Evolutionary conservation across 805 yeast genomes (phyloP).

Genomic region (Candida ficus): DNA sequence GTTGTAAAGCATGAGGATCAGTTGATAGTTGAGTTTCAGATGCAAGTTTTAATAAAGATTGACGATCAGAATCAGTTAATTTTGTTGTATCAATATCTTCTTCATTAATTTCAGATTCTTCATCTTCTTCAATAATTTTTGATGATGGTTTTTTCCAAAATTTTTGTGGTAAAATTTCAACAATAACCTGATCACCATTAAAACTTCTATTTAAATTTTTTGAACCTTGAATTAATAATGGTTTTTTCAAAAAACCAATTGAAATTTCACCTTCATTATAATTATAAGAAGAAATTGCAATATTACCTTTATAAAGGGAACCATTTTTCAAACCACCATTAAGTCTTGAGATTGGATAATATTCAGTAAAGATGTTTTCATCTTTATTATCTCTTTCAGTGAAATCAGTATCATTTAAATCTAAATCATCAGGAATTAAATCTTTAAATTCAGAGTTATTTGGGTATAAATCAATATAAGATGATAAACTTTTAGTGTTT

Average conservation of each 20-base stretch:
- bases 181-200: slow-evolving; percentile 87
- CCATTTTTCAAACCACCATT: slow-evolving; percentile 91
- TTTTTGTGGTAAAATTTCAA: slow-evolving; percentile 78
- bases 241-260: slow-evolving; percentile 69
- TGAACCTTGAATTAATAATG: slow-evolving; percentile 76
- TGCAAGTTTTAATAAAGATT: slow-evolving; percentile 73
- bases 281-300: slow-evolving; percentile 80
- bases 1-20: slow-evolving; percentile 55
- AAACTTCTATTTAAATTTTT: slow-evolving; percentile 85
- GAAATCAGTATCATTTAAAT: slow-evolving; percentile 25
- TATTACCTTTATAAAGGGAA: slow-evolving; percentile 77
- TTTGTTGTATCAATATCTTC: slow-evolving; percentile 24
- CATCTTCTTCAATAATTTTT: slow-evolving; percentile 55
- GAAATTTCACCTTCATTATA: slow-evolving; percentile 81
- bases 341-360: slow-evolving; percentile 72
- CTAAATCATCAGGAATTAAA: slow-evolving; percentile 54
- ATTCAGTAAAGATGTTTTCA: slow-evolving; percentile 56
- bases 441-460: slow-evolving; percentile 73
- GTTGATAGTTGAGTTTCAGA: slow-evolving; percentile 46
- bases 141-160: slow-evolving; percentile 88
- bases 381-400: slow-evolving; percentile 17
- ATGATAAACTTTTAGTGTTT: slow-evolving; percentile 33
- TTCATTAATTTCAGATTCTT: slow-evolving; percentile 35
- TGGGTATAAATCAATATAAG: slow-evolving; percentile 68
- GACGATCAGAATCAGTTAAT: slow-evolving; percentile 64